These are phyloP conservation scores for Cryptosporidium sp. DNA, from an alignment of 169 alveolate species.

Conservation along the genomic window DNA sequence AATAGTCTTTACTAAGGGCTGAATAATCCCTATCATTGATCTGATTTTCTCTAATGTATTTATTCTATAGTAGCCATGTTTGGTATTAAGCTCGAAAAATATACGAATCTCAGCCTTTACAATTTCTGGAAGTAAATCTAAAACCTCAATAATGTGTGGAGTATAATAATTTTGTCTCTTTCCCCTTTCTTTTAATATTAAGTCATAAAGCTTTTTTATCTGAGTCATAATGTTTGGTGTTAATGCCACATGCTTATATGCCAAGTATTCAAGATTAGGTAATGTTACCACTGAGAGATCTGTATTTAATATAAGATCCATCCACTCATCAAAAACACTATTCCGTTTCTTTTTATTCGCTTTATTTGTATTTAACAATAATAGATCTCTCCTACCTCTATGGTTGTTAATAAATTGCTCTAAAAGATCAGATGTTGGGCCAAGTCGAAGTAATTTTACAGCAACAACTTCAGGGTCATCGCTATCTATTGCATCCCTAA, in stretches of 20 bases:
- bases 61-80: conserved; percentile 3
- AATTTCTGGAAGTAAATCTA: conserved; percentile 36
- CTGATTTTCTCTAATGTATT: conserved; percentile 38
- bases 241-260: conserved; percentile 51
- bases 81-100: conserved; percentile 18
- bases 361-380: conserved; percentile 6
- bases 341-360: neutral
- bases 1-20: neutral
- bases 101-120: conserved; percentile 42
- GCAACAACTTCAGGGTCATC: conserved; percentile 66
- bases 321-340: conserved; percentile 11
- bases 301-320: conserved; percentile 26
- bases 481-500: conserved; percentile 49
- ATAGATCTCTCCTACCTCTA: conserved; percentile 40
- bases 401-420: conserved; percentile 46
- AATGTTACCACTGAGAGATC: conserved; percentile 15
- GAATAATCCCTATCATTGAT: conserved; percentile 46
- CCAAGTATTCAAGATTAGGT: neutral
- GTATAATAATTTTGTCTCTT: neutral
- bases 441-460: conserved; percentile 28
- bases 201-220: neutral
- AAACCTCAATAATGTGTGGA: conserved; percentile 3
- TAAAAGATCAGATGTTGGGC: conserved; percentile 33
- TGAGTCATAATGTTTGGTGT: conserved; percentile 21
- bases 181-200: conserved; percentile 13